Evolutionary conservation across 768 basidiomycete species (phyloP), one percentile per base, ranked within the genome.

Genomic region (Pisolithus tinctorius): DNA sequence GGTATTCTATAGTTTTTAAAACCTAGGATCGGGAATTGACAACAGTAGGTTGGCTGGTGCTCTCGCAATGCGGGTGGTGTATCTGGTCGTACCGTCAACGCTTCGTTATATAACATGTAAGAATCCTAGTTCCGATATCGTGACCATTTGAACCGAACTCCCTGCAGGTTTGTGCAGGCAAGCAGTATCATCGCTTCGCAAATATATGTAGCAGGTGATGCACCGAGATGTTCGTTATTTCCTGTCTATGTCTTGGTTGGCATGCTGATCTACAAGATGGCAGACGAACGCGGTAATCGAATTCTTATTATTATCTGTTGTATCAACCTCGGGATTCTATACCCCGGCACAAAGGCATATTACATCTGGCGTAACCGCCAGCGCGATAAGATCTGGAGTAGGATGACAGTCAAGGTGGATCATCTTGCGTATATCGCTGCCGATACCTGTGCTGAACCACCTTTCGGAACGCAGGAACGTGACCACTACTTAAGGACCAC

Each of bases 51-150:
- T 8, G 79, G 65, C 20, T 82, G 79, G 81, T 79, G 77, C 56
- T 82, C 80, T 13, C 74, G 79, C 27, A 82, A 83, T 52, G 70
- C 80, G 0, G 81, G 80, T 29, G 78, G 73, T 2, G 81, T 83
- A 10, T 79, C 80, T 6, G 78, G 78, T 51, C 70, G 80, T 11
- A 82, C 80, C 0, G 79, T 82, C 45, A 80, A 79, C 48, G 80
- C 78, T 0, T 81, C 81, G 1, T 44, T 82, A 44, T 82, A 81
- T 55, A 82, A 81, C 59, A 81, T 81, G 79, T 71, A 13, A 11
- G 52, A 29, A 16, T 11, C 34, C 20, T 39, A 31, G 17, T 30
- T 45, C 45, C 9, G 34, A 20, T 34, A 4, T 34, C 13, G 5
- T 14, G 34, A 4, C 13, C 11, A 34, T 11, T 13, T 4, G 34